Percentiles rank a stretch among this genome's conserved stretches.
Evolutionary conservation across 2,329 filamentous ascomycete genomes (phyloP).

Genomic region (Penicillium sp.): DNA sequence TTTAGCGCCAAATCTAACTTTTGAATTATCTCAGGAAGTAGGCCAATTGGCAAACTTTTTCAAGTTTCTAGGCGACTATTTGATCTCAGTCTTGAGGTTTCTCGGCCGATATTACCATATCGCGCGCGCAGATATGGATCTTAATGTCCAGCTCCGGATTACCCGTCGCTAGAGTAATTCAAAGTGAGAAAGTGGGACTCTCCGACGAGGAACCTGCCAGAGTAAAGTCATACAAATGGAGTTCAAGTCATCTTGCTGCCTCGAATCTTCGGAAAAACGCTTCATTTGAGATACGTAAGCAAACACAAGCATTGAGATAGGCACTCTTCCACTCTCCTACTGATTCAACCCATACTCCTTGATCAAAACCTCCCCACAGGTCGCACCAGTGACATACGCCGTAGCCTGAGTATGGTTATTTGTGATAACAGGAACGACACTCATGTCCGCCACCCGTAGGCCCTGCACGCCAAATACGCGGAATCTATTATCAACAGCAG

Average conservation of each 20-base stretch:
- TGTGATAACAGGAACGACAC: slow-evolving; percentile 45
- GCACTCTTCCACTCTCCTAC: neutral
- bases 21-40: too few species aligned
- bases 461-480: slow-evolving; percentile 43
- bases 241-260: neutral
- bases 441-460: slow-evolving; percentile 51
- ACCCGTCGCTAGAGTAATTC: neutral
- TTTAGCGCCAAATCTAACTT: too few species aligned
- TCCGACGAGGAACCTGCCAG: neutral
- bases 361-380: slow-evolving; percentile 56
- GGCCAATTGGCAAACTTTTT: too few species aligned
- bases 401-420: slow-evolving; percentile 58
- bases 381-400: slow-evolving; percentile 59
- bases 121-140: neutral
- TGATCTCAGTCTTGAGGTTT: too few species aligned
- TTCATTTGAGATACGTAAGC: too few species aligned
- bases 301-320: too few species aligned
- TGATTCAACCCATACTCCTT: slow-evolving; percentile 47
- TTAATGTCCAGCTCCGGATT: neutral
- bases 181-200: neutral
- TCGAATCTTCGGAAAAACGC: too few species aligned
- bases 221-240: neutral
- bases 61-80: too few species aligned
- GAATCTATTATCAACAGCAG: slow-evolving; percentile 54
- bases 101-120: too few species aligned